Evolutionary conservation across 106 monocot species (phyloP), one percentile per base, ranked within the genome.

Genomic region (Dendrobium huoshanense): DNA sequence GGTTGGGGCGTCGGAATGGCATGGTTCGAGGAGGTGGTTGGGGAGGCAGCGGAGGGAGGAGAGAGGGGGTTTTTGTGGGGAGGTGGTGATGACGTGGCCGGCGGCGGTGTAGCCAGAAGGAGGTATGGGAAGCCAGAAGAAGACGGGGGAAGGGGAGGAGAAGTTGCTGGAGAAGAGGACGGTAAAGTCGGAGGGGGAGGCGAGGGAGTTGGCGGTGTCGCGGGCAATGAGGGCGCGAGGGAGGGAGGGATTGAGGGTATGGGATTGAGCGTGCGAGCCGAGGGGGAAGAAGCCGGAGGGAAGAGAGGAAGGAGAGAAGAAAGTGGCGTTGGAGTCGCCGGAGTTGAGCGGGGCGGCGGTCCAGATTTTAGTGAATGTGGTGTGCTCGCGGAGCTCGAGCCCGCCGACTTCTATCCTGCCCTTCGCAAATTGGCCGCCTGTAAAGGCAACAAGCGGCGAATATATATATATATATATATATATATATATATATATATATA

Each of bases 61-160:
- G 83, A 40, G 87, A 87, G 2, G 78, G 24, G 96, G 94, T 81
- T 96, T 92, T 16, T 88, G 89, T 15, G 90, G 73, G 6, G 92
- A 80, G 65, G 68, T 19, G 4, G 96, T 96, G 80, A 96, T 88
- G n/a, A 89, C 5, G 7, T 87, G 51, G 4, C 96, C 96, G 41
- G 89, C 87, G 9, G 89, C 42, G 56, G 59, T 84, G 83, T 96
- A 96, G 20, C 96, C 92, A 0, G 87, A 80, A 2, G 94, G 94
- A 0, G 96, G 79, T 2, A 86, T 47, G 0, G 96, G 96, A 0
- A 92, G 87, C 96, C 96, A 96, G 79, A 94, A 86, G 83, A 89
- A 85, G 37, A 87, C 94, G 16, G 78, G 8, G 33, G 88, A 86
- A 54, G 84, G 82, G 20, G 86, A 33, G 61, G 61, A 33, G 70